Percentiles rank a stretch among this genome's conserved stretches.
phyloP scores from a whole-genome alignment of 2,329 filamentous ascomycete species.

The Xylariaceae sp. region DNA sequence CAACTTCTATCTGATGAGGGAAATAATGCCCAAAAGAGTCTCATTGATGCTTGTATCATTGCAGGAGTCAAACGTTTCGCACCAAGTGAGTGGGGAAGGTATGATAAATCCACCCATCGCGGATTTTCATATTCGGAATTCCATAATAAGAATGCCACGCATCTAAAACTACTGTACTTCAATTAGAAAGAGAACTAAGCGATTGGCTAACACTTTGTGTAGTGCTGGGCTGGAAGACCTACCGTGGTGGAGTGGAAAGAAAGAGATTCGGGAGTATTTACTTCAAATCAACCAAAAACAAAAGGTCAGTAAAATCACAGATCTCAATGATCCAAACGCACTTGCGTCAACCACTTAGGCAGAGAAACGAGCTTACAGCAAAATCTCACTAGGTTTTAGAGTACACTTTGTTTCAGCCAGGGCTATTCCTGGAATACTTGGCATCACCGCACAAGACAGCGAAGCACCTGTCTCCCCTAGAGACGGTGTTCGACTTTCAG shows the following conservation, averaged over 20 bases:
- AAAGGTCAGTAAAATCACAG: conserved; percentile 38
- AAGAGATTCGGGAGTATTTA: conserved; percentile 48
- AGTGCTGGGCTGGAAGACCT: conserved; percentile 30
- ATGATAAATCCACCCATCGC: neutral
- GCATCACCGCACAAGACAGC: conserved; percentile 47
- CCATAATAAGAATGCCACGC: neutral
- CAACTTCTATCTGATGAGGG: conserved; percentile 32
- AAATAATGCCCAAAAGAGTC: conserved; percentile 46
- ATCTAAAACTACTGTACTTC: no score
- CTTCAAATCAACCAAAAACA: conserved; percentile 47
- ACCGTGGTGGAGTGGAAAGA: conserved; percentile 51
- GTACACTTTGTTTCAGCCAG: conserved; percentile 55
- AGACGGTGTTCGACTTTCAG: conserved; percentile 40
- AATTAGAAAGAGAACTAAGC: no score
- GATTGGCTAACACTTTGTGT: no score
- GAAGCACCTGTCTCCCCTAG: conserved; percentile 41
- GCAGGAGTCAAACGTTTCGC: conserved; percentile 61
- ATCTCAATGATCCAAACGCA: no score
- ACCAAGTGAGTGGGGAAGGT: conserved; percentile 56
- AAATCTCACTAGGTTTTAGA: conserved; percentile 45
- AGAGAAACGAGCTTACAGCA: neutral
- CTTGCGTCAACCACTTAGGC: no score
- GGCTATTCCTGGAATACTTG: conserved; percentile 52
- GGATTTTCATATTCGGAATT: neutral
- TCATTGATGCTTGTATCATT: conserved; percentile 58